Conservation (phyloP, 768 basidiomycete genomes). For the Pleurotus cornucopiae region DNA sequence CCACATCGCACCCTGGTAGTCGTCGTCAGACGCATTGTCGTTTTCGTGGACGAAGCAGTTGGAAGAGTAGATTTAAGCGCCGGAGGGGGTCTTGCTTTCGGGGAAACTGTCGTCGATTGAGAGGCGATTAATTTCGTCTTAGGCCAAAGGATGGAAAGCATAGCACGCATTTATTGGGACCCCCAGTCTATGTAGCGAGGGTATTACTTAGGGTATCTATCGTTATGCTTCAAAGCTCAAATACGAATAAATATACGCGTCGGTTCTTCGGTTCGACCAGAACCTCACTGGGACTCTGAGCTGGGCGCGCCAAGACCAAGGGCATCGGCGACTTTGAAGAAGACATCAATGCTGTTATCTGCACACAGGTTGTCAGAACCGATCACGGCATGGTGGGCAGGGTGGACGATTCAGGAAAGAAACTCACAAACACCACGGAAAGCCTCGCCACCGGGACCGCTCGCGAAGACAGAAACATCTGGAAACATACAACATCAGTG, state of each 20-base stretch:
- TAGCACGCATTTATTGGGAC: too few species aligned
- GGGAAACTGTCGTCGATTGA: too few species aligned
- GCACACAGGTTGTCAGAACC: background rate
- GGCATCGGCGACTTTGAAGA: constrained; percentile 37
- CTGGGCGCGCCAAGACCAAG: constrained; percentile 18
- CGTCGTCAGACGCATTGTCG: too few species aligned
- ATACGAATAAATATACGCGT: background rate
- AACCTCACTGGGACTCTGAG: background rate
- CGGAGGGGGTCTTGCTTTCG: too few species aligned
- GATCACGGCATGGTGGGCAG: background rate
- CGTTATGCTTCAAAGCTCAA: background rate
- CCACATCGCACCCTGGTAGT: too few species aligned
- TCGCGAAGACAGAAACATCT: constrained; percentile 43
- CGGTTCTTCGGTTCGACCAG: background rate
- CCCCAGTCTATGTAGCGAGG: too few species aligned
- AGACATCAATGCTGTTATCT: constrained; percentile 43
- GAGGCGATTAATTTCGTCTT: too few species aligned
- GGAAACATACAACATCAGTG: background rate
- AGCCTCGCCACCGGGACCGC: constrained; percentile 34
- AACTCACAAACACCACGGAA: constrained; percentile 40
- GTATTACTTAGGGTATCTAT: background rate
- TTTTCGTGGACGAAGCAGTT: too few species aligned
- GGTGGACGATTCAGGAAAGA: constrained; percentile 4
- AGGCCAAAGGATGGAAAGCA: too few species aligned
- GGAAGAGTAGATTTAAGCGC: too few species aligned